Evolutionary conservation across 352 stramenopile genomes (phyloP).

Genomic region (Halophytophthora polymorphica): DNA sequence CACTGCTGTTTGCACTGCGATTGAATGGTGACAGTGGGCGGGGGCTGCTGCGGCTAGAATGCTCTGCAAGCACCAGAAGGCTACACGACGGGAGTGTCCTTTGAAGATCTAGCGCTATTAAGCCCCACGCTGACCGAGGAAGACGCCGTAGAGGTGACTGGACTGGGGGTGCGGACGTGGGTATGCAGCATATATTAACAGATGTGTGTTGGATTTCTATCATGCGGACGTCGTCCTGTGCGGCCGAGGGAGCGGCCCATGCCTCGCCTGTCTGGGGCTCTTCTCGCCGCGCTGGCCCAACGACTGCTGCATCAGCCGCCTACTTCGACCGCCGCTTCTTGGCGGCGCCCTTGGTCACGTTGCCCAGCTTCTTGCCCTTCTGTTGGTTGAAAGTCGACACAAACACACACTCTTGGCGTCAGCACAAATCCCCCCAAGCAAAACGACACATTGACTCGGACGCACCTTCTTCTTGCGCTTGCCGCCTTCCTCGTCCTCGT

Average conservation of each 20-base stretch:
- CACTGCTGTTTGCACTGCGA: conserved; percentile 1
- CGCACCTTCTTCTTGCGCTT: conserved; percentile 48
- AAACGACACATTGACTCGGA: conserved; percentile 5
- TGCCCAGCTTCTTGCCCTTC: conserved; percentile 58
- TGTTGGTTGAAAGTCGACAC: neutral
- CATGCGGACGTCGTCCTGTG: conserved; percentile 2
- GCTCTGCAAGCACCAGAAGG: no score
- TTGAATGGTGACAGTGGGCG: conserved; percentile 33
- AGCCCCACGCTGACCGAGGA: neutral
- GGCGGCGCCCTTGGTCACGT: conserved; percentile 65
- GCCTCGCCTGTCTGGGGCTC: neutral
- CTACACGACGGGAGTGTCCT: no score
- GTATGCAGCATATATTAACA: conserved; percentile 34
- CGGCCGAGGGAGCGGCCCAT: neutral
- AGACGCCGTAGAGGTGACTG: neutral
- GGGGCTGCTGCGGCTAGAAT: conserved; percentile 46
- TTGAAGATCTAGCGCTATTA: neutral
- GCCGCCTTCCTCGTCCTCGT: conserved; percentile 46
- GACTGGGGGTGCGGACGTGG: conserved; percentile 2
- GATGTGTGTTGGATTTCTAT: conserved; percentile 25
- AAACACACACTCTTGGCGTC: conserved; percentile 2
- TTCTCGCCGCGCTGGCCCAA: conserved; percentile 3
- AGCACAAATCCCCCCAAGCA: neutral
- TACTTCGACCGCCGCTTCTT: conserved; percentile 71
- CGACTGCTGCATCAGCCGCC: conserved; percentile 3